Evolutionary conservation across 345 rosid species (phyloP).

Genomic region (Acer negundo): DNA sequence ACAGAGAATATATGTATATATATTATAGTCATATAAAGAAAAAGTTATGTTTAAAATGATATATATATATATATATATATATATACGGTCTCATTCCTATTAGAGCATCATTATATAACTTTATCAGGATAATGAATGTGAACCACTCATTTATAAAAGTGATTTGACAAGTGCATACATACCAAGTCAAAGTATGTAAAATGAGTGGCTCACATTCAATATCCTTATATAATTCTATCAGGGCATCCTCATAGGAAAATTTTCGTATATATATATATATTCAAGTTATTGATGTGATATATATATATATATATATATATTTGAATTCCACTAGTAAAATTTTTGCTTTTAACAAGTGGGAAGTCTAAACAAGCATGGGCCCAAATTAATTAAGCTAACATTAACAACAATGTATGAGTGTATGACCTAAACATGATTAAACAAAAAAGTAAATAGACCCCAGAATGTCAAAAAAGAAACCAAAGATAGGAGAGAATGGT

Average conservation of each 20-base stretch:
- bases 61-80: slow-evolving; percentile 12
- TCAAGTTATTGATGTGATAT: slow-evolving; percentile 27
- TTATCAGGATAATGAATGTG: too few species aligned
- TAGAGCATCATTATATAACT: too few species aligned
- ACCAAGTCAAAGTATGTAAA: too few species aligned
- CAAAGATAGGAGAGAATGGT: slow-evolving; percentile 29
- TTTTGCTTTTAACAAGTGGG: slow-evolving; percentile 40
- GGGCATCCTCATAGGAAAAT: too few species aligned
- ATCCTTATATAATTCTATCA: too few species aligned
- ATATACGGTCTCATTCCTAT: too few species aligned
- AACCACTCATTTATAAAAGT: too few species aligned
- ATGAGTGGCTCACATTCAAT: too few species aligned
- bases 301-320: slow-evolving; percentile 26
- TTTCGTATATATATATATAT: background rate
- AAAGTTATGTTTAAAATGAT: background rate
- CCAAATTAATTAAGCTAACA: slow-evolving; percentile 21
- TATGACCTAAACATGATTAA: slow-evolving; percentile 44
- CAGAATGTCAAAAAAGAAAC: slow-evolving; percentile 43
- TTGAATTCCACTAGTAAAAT: slow-evolving; percentile 40
- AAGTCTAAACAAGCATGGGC: slow-evolving; percentile 25
- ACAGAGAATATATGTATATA: slow-evolving; percentile 11
- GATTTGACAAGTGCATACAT: too few species aligned
- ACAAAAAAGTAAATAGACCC: slow-evolving; percentile 23
- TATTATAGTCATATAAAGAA: background rate
- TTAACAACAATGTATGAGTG: slow-evolving; percentile 33